These are phyloP conservation scores for Pezicula carpinea DNA, from an alignment of 2,329 filamentous ascomycete species.

Conservation along the genomic window DNA sequence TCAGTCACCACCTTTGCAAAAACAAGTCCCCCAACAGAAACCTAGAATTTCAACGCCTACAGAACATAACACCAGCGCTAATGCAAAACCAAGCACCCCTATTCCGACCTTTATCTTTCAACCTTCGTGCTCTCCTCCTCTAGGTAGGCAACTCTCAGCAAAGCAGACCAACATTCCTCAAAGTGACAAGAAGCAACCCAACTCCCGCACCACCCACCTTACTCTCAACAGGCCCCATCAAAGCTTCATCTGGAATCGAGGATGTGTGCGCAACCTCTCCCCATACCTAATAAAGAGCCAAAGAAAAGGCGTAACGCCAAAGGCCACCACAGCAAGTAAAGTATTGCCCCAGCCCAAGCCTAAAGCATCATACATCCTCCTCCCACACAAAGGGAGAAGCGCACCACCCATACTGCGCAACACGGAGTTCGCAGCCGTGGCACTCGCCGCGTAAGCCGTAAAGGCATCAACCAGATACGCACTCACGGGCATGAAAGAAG, in stretches of 20 bases:
- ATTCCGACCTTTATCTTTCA: too few species aligned
- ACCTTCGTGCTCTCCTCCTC: too few species aligned
- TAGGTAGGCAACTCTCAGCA: too few species aligned
- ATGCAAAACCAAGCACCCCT: too few species aligned
- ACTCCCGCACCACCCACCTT: too few species aligned
- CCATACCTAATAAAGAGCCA: slow-evolving; percentile 37
- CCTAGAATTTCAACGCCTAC: too few species aligned
- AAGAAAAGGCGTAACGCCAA: slow-evolving; percentile 42
- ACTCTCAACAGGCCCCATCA: too few species aligned
- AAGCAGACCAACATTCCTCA: too few species aligned
- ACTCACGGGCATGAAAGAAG: slow-evolving; percentile 33
- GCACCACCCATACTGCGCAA: slow-evolving; percentile 42
- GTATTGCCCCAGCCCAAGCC: slow-evolving; percentile 43
- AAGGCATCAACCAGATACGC: slow-evolving; percentile 44
- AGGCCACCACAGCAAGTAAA: slow-evolving; percentile 41
- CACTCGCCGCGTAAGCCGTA: slow-evolving; percentile 33
- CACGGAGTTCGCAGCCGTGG: slow-evolving; percentile 34
- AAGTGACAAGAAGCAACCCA: too few species aligned
- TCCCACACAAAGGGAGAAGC: slow-evolving; percentile 45
- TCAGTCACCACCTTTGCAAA: too few species aligned
- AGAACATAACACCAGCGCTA: too few species aligned
- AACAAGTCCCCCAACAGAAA: too few species aligned
- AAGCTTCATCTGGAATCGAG: neutral
- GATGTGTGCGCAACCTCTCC: slow-evolving; percentile 32
- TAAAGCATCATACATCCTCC: slow-evolving; percentile 35